Conservation (phyloP, 1,284 basidiomycete genomes). For the Paramarasmius palmivorus region DNA sequence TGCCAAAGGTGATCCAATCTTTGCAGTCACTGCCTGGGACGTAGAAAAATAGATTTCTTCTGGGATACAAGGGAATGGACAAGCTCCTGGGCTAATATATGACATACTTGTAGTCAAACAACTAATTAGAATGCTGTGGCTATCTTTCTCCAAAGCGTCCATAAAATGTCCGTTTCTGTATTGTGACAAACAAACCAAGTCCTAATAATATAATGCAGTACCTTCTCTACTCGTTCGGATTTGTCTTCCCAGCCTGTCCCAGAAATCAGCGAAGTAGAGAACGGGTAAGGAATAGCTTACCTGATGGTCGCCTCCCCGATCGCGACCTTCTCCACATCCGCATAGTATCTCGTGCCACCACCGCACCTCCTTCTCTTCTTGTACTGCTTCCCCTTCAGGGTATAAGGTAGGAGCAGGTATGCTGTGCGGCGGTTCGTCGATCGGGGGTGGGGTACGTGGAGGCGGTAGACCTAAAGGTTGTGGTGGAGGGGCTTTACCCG, state of each 20-base stretch:
- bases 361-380: conserved; percentile 37
- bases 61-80: too few relatives aligned
- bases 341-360: conserved; percentile 88
- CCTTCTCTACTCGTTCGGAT: conserved; percentile 62
- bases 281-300: conserved; percentile 35
- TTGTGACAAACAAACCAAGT: too few relatives aligned
- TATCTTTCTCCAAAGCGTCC: too few relatives aligned
- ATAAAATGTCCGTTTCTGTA: too few relatives aligned
- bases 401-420: conserved; percentile 35
- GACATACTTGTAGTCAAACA: too few relatives aligned
- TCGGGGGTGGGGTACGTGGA: conserved; percentile 52
- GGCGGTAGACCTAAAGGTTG: conserved; percentile 57
- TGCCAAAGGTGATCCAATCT: too few relatives aligned
- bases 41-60: too few relatives aligned
- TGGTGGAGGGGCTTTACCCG: conserved; percentile 40
- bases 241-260: conserved; percentile 72
- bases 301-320: conserved; percentile 71
- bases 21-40: too few relatives aligned
- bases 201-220: too few relatives aligned
- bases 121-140: too few relatives aligned
- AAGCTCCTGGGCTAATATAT: too few relatives aligned
- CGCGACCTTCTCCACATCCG: conserved; percentile 68
- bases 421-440: conserved; percentile 40
- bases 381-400: conserved; percentile 22
- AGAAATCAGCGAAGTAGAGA: too few relatives aligned